A percentile compares a stretch with the other conserved stretches of the same genome.
Evolutionary conservation across 257 asterid genomes (phyloP).

Genomic region (Gentiana dahurica): DNA sequence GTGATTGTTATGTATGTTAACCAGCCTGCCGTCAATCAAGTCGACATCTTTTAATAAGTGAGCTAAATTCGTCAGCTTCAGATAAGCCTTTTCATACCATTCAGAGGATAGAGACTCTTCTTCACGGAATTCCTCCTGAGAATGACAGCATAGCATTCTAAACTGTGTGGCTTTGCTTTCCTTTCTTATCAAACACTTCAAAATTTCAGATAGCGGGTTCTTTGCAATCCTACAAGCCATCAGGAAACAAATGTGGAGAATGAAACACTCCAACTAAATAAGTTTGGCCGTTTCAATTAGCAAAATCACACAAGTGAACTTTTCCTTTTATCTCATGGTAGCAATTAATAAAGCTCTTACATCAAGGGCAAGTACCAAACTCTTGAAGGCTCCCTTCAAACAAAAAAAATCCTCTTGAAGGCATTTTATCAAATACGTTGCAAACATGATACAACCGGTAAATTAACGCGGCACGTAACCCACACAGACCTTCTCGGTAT

Average conservation of each 20-base stretch:
- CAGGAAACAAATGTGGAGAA: not conserved
- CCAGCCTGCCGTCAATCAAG: conserved; percentile 60
- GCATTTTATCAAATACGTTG: conserved; percentile 41
- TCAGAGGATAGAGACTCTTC: conserved; percentile 33
- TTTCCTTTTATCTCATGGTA: not conserved
- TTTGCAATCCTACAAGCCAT: conserved; percentile 28
- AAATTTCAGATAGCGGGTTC: conserved; percentile 16
- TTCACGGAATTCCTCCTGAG: conserved; percentile 22
- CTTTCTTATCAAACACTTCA: conserved; percentile 10
- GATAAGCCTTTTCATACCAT: conserved; percentile 53
- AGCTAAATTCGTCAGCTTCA: conserved; percentile 48
- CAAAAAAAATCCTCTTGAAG: not conserved
- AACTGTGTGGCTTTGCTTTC: conserved; percentile 11
- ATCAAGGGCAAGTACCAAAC: not conserved
- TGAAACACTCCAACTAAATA: not conserved
- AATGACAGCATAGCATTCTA: conserved; percentile 18
- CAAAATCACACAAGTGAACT: conserved; percentile 4
- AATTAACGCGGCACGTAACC: not conserved
- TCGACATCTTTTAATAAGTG: conserved; percentile 45
- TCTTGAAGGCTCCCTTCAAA: conserved; percentile 3
- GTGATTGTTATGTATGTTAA: conserved; percentile 35
- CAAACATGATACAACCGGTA: not conserved
- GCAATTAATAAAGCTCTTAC: not conserved
- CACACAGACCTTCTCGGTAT: not conserved
- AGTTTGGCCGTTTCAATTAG: not conserved